Evolutionary conservation across 2,329 filamentous ascomycete genomes (phyloP).

Genomic region (Tolypocladium inflatum): DNA sequence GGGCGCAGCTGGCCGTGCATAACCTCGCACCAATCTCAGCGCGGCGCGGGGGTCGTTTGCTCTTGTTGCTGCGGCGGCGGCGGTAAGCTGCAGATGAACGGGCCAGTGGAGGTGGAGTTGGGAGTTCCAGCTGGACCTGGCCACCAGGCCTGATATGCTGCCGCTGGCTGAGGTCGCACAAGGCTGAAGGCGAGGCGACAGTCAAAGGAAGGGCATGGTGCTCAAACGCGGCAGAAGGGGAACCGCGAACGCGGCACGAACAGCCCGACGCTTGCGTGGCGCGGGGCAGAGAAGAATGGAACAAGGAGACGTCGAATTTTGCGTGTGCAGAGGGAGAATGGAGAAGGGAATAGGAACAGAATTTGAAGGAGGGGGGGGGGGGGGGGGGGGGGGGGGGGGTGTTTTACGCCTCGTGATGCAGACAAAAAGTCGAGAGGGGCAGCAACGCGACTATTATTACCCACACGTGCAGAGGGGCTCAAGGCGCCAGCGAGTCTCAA

Average conservation of each 20-base stretch:
- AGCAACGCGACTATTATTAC: not conserved
- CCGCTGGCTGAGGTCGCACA: not conserved
- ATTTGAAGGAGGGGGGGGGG: not conserved
- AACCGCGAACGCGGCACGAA: not conserved
- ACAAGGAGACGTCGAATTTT: not conserved
- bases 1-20: conserved; percentile 6
- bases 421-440: not conserved
- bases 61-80: not conserved
- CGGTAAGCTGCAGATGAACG: not conserved
- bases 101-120: not conserved
- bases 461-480: not conserved
- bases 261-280: not conserved
- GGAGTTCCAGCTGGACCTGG: not conserved
- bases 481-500: not conserved
- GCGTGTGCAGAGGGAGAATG: not conserved
- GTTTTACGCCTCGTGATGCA: conserved; percentile 1
- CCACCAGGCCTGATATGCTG: not conserved
- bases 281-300: not conserved
- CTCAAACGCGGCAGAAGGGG: not conserved
- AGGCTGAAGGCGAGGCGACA: not conserved
- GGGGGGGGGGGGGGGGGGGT: conserved; percentile 4
- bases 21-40: conserved; percentile 10
- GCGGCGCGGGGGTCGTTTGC: conserved; percentile 2
- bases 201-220: not conserved
- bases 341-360: not conserved